phyloP scores from a whole-genome alignment of 192 early-diverging fungal species.

The Coemansia asiatica region DNA sequence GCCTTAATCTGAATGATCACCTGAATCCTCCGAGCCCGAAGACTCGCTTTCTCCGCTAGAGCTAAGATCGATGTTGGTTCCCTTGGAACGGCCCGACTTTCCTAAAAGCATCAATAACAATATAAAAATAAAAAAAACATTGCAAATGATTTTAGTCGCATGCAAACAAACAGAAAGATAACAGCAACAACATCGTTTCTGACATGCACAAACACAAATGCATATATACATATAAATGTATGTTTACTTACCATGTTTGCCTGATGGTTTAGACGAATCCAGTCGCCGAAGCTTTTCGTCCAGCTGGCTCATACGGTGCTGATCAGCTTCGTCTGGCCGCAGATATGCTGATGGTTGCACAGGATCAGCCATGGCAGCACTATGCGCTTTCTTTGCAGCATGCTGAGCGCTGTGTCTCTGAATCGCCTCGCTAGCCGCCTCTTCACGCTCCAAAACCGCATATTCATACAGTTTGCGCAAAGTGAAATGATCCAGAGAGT shows the following conservation, averaged over 20 bases:
- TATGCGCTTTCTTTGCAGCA: slow-evolving; percentile 49
- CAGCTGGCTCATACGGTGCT: slow-evolving; percentile 43
- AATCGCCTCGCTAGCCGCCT: slow-evolving; percentile 51
- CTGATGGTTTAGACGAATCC: slow-evolving; percentile 38
- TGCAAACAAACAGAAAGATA: background rate
- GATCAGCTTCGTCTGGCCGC: slow-evolving; percentile 25
- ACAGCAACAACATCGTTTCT: background rate
- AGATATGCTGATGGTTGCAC: slow-evolving; percentile 38
- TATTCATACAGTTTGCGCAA: slow-evolving; percentile 85
- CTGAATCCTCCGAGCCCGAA: slow-evolving; percentile 83
- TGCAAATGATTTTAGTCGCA: background rate
- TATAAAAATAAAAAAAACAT: background rate
- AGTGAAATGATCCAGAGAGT: slow-evolving; percentile 78
- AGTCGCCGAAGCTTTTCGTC: slow-evolving; percentile 55
- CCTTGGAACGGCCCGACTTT: slow-evolving; percentile 24
- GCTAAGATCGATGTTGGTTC: slow-evolving; percentile 39
- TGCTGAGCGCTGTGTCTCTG: slow-evolving; percentile 52
- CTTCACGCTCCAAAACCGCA: slow-evolving; percentile 63
- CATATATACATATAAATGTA: background rate
- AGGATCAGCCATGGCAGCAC: slow-evolving; percentile 54
- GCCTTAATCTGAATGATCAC: slow-evolving; percentile 73
- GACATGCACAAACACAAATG: background rate
- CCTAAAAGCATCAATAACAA: slow-evolving; percentile 18
- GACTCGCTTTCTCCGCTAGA: slow-evolving; percentile 55
- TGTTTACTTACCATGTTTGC: slow-evolving; percentile 27